Evolutionary conservation across 441 rosid genomes (phyloP), one percentile per base, ranked within the genome.

Genomic region (Kokia cookei): DNA sequence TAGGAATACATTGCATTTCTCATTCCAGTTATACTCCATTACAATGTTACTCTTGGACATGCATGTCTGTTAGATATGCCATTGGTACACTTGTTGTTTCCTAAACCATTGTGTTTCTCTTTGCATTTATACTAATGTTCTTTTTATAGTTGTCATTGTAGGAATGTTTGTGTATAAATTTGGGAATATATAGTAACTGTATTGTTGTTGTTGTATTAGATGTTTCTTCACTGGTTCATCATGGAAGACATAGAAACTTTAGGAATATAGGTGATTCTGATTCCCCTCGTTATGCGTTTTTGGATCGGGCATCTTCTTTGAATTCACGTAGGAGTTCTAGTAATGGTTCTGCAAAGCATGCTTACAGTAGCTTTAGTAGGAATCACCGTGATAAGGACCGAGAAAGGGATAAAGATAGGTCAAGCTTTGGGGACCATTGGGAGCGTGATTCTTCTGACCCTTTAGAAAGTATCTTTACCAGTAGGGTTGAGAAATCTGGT

Each of bases 281-380:
- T 84, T 73, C 86, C 75, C 83, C 85, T 61, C 90, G 85, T 11
- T 77, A 84, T 1, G 32, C 86, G n/a, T 79, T 79, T 71, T 76
- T 90, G 43, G 93, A 92, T 55, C 89, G 92, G 61, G 75, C 89
- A 14, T 86, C 90, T 67, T 87, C 97, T 7, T 90, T 89, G 58
- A 89, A 89, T 82, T 82, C 91, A n/a, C 74, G 87, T 67, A 86
- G 94, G 77, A 89, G 82, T 76, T 83, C 83, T 78, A 82, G 83
- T 78, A 94, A 91, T 85, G 94, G 95, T 57, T 88, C 88, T 78
- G 78, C 87, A 42, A 91, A 85, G 78, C 87, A 90, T 80, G 87
- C 97, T 64, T 91, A 93, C 81, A 87, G 88, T 81, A 91, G 88
- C 75, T 86, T 88, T 79, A 87, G 74, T 81, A 89, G 92, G 83